A percentile compares a stretch with the other conserved stretches of the same genome.
Evolutionary conservation across 352 stramenopile genomes (phyloP).

Genomic region (Pythium dissimile): DNA sequence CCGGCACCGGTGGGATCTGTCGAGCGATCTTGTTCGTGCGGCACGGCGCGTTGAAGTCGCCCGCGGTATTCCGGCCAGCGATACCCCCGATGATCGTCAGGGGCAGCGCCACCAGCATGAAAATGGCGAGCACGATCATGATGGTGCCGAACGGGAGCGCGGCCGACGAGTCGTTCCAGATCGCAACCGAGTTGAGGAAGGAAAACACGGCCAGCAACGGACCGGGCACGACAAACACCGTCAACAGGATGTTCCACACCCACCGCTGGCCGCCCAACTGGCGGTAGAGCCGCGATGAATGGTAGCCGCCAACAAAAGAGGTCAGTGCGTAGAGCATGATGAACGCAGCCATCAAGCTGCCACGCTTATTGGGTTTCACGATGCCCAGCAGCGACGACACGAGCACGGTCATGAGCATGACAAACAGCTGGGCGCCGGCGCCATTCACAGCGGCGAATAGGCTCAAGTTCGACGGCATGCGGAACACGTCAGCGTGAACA

Average conservation of each 20-base stretch:
- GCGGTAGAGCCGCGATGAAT: slow-evolving; percentile 91
- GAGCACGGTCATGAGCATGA: slow-evolving; percentile 91
- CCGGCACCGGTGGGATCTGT: slow-evolving; percentile 90
- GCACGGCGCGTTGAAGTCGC: slow-evolving; percentile 91
- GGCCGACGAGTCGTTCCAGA: slow-evolving; percentile 94
- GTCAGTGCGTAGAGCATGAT: slow-evolving; percentile 95
- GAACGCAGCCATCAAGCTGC: slow-evolving; percentile 91
- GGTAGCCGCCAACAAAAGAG: slow-evolving; percentile 91
- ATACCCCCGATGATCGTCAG: slow-evolving; percentile 94
- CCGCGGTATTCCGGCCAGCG: slow-evolving; percentile 89
- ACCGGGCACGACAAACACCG: slow-evolving; percentile 89
- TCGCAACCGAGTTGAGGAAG: slow-evolving; percentile 94
- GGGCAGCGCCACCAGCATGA: slow-evolving; percentile 91
- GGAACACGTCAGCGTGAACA: slow-evolving; percentile 96
- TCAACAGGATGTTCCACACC: slow-evolving; percentile 94
- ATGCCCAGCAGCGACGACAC: slow-evolving; percentile 88
- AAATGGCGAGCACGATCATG: slow-evolving; percentile 92
- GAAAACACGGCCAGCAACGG: slow-evolving; percentile 92
- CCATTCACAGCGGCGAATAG: slow-evolving; percentile 92
- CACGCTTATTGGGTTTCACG: slow-evolving; percentile 92
- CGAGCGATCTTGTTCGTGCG: slow-evolving; percentile 95
- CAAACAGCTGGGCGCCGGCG: slow-evolving; percentile 92
- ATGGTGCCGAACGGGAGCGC: slow-evolving; percentile 96
- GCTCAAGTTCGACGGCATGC: slow-evolving; percentile 88
- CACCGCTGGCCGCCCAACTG: slow-evolving; percentile 94